Evolutionary conservation across 1,284 basidiomycete species (phyloP).

Genomic region (Ceratobasidium sp.): DNA sequence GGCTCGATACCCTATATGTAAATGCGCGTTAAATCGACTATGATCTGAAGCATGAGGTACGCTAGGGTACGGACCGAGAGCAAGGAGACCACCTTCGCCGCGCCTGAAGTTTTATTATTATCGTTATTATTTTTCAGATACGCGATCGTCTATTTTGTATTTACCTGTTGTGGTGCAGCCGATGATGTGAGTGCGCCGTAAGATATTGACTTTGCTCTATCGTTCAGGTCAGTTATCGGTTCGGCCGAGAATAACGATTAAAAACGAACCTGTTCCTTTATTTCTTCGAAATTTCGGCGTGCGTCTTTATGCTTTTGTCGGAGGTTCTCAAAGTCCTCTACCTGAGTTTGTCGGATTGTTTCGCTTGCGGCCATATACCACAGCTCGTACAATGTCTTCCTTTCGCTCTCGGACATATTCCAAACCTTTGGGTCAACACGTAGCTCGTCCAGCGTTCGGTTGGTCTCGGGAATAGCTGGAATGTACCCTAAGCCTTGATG

Average conservation of each 20-base stretch:
- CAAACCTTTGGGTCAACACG: conserved; percentile 37
- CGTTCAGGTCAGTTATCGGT: conserved; percentile 5
- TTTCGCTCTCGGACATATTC: conserved; percentile 44
- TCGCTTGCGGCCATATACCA: conserved; percentile 44
- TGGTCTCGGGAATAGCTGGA: conserved; percentile 21
- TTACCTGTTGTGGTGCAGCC: conserved; percentile 53
- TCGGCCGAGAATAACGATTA: neutral
- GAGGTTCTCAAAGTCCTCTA: conserved; percentile 59
- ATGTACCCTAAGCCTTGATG: conserved; percentile 9
- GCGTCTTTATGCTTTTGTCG: conserved; percentile 56
- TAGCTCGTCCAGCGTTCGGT: conserved; percentile 35
- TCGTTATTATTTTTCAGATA: neutral
- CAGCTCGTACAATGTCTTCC: conserved; percentile 28
- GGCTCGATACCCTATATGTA: conserved; percentile 67
- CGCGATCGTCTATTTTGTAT: neutral
- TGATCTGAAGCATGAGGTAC: too few species aligned
- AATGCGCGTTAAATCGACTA: neutral
- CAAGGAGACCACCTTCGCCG: conserved; percentile 51
- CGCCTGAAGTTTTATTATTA: conserved; percentile 40
- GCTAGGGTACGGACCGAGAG: conserved; percentile 45
- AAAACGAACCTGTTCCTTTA: conserved; percentile 57
- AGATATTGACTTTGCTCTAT: conserved; percentile 45
- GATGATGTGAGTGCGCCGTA: conserved; percentile 49
- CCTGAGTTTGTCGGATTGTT: conserved; percentile 55
- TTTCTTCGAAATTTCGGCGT: conserved; percentile 54